Evolutionary conservation across 371 early-diverging fungal species (phyloP).

Genomic region (Lichtheimia hyalospora): DNA sequence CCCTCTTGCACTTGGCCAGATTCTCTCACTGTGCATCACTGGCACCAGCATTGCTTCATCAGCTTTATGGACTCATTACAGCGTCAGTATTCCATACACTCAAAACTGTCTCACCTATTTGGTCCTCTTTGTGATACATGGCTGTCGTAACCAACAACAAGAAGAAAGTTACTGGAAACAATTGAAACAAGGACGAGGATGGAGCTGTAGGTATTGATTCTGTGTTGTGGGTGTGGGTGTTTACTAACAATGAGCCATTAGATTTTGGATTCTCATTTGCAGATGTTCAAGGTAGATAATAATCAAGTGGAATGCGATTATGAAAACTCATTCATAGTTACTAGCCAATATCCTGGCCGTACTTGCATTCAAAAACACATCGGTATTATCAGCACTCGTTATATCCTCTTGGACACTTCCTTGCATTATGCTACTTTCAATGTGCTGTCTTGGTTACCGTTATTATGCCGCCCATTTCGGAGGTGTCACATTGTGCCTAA

Average conservation of each 20-base stretch:
- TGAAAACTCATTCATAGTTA: background rate
- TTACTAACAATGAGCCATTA: slow-evolving; percentile 4
- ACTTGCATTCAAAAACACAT: slow-evolving; percentile 44
- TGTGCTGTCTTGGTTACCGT: slow-evolving; percentile 23
- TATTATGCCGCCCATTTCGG: slow-evolving; percentile 28
- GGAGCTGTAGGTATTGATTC: slow-evolving; percentile 2
- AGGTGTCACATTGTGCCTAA: slow-evolving; percentile 29
- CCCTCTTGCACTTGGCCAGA: slow-evolving; percentile 35
- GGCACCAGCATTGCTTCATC: slow-evolving; percentile 44
- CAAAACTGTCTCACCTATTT: slow-evolving; percentile 38
- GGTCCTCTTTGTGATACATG: slow-evolving; percentile 19
- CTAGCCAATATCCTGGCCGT: slow-evolving; percentile 44
- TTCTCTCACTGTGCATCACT: slow-evolving; percentile 44
- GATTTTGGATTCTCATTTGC: slow-evolving; percentile 43
- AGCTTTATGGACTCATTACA: slow-evolving; percentile 36
- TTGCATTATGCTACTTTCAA: slow-evolving; percentile 42
- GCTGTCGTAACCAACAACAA: background rate
- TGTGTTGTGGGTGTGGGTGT: background rate
- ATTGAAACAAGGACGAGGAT: slow-evolving; percentile 3
- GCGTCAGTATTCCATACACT: slow-evolving; percentile 40
- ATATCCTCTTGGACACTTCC: slow-evolving; percentile 47
- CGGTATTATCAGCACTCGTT: slow-evolving; percentile 39
- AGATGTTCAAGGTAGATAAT: slow-evolving; percentile 36
- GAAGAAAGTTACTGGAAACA: background rate
- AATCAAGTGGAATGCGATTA: background rate